Evolutionary conservation across 495 filamentous ascomycete genomes (phyloP).

Genomic region (Glonium stellatum): DNA sequence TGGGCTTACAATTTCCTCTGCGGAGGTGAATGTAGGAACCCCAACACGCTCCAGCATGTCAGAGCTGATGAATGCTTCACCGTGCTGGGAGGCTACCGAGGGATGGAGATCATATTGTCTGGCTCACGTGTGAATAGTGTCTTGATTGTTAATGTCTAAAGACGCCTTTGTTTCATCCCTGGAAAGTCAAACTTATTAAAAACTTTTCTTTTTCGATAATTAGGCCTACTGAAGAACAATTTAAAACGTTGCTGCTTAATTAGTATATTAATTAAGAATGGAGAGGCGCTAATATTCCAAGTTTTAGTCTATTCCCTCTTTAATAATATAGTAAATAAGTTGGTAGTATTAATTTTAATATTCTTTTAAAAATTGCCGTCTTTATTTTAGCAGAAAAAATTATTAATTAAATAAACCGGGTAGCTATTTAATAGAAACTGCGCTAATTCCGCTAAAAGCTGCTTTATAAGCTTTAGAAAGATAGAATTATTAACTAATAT

Average conservation of each 20-base stretch:
- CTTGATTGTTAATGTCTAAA: not conserved
- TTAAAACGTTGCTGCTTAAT: slow-evolving; percentile 6
- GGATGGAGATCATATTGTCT: too few relatives aligned
- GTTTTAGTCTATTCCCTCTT: slow-evolving; percentile 4
- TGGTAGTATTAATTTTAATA: slow-evolving; percentile 1
- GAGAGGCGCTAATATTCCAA: slow-evolving; percentile 14
- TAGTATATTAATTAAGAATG: slow-evolving; percentile 12
- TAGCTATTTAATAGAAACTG: slow-evolving; percentile 10
- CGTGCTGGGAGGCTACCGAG: too few relatives aligned
- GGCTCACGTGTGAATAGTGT: too few relatives aligned
- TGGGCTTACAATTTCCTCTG: too few relatives aligned
- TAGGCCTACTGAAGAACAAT: slow-evolving; percentile 5
- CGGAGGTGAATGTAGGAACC: too few relatives aligned
- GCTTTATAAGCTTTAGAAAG: not conserved
- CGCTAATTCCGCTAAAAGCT: slow-evolving; percentile 3
- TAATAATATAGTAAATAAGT: slow-evolving; percentile 9
- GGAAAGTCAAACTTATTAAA: not conserved
- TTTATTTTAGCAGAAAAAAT: slow-evolving; percentile 6
- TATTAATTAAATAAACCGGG: not conserved
- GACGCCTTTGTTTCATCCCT: not conserved
- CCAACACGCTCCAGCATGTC: too few relatives aligned
- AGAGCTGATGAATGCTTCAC: too few relatives aligned
- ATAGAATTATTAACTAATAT: not conserved
- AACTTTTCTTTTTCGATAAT: slow-evolving; percentile 11
- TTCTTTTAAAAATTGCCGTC: slow-evolving; percentile 12